These are phyloP conservation scores for Neolecta irregularis DNA, from an alignment of 1,139 yeast species.

Conservation along the genomic window DNA sequence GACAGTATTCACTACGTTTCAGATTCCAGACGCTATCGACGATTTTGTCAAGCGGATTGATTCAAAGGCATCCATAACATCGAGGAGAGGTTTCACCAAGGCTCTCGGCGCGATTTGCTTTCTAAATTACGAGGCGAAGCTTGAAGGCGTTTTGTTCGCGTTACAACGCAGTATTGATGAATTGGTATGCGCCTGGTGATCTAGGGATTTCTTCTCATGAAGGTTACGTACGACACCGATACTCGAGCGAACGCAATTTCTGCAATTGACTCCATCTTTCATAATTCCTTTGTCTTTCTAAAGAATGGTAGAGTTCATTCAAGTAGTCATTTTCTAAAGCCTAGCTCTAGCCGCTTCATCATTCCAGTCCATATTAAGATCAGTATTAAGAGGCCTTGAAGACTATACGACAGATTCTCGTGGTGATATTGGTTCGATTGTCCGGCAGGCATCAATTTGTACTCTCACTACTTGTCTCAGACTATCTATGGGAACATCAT, in stretches of 20 bases:
- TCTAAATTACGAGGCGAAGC: too few species aligned
- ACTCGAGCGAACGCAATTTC: not conserved
- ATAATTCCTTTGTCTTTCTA: not conserved
- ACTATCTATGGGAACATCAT: conserved; percentile 20
- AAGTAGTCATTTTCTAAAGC: not conserved
- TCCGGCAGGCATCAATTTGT: conserved; percentile 38
- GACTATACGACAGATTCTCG: conserved; percentile 26
- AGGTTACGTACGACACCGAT: conserved; percentile 1
- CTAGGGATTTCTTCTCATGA: too few species aligned
- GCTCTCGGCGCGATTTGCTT: too few species aligned
- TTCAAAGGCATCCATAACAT: too few species aligned
- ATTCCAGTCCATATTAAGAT: conserved; percentile 4
- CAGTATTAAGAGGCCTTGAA: conserved; percentile 18
- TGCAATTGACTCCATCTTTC: conserved; percentile 2
- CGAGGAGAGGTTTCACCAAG: too few species aligned
- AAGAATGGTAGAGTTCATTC: not conserved
- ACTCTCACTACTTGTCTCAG: conserved; percentile 22
- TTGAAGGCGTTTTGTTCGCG: too few species aligned
- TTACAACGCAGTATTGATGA: too few species aligned
- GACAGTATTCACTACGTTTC: too few species aligned
- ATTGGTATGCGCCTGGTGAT: too few species aligned
- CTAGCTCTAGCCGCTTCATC: not conserved
- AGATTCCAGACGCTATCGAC: too few species aligned
- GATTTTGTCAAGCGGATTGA: too few species aligned
- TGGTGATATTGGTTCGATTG: conserved; percentile 49